These are phyloP conservation scores for Xylaria sp. DNA, from an alignment of 2,329 filamentous ascomycete species.

Conservation along the genomic window DNA sequence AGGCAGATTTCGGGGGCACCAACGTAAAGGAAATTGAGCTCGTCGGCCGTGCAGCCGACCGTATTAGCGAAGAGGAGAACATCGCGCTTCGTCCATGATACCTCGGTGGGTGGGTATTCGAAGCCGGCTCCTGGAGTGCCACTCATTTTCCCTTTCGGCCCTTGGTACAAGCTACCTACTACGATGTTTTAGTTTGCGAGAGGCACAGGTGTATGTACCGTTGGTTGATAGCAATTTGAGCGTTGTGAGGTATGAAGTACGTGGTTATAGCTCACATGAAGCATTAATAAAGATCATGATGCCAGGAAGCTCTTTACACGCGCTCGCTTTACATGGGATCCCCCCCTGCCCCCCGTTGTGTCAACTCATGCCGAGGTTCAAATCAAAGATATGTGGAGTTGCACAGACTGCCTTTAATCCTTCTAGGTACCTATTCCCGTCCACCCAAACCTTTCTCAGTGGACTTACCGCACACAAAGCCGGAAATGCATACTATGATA, in stretches of 20 bases:
- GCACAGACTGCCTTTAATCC: neutral
- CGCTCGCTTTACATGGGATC: neutral
- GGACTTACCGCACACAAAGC: constrained; percentile 10
- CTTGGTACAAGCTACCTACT: neutral
- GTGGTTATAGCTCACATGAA: too few relatives aligned
- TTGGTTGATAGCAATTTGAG: too few relatives aligned
- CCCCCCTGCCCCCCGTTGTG: neutral
- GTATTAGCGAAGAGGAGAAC: constrained; percentile 86
- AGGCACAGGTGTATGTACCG: too few relatives aligned
- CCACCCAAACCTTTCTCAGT: too few relatives aligned
- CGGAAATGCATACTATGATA: too few relatives aligned
- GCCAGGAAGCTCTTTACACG: too few relatives aligned
- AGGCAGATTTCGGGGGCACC: constrained; percentile 9
- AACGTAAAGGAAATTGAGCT: constrained; percentile 91
- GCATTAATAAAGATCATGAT: too few relatives aligned
- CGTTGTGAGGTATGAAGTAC: too few relatives aligned
- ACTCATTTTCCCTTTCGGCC: constrained; percentile 41
- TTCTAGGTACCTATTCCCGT: too few relatives aligned
- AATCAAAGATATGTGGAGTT: neutral
- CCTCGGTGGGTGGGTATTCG: constrained; percentile 74
- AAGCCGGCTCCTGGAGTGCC: constrained; percentile 70
- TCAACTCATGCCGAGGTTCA: constrained; percentile 25
- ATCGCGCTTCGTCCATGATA: constrained; percentile 87
- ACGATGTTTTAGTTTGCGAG: neutral
- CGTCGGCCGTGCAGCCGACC: constrained; percentile 82